Evolutionary conservation across 805 yeast species (phyloP).

Genomic region (Wickerhamomyces bisporus): DNA sequence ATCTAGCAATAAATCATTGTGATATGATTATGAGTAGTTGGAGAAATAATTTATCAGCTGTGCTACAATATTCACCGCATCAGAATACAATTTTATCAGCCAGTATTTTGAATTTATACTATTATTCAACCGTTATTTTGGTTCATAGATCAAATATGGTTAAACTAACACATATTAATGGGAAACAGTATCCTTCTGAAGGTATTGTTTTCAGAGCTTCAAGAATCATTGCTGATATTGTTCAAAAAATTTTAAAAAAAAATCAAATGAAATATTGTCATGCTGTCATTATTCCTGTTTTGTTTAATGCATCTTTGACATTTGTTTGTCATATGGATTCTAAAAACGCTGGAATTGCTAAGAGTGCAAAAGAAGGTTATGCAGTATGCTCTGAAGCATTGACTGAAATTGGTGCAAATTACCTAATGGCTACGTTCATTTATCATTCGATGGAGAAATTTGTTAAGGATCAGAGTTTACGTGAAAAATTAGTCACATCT

Average conservation of each 20-base stretch:
- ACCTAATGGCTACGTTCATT: slow-evolving; percentile 48
- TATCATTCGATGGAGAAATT: slow-evolving; percentile 43
- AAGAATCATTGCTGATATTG: slow-evolving; percentile 62
- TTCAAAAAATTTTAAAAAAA: slow-evolving; percentile 47
- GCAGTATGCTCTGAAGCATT: slow-evolving; percentile 29
- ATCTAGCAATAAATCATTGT: slow-evolving; percentile 43
- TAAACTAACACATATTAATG: slow-evolving; percentile 28
- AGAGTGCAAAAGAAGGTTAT: slow-evolving; percentile 32
- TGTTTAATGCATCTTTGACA: slow-evolving; percentile 63
- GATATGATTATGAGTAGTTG: slow-evolving; percentile 75
- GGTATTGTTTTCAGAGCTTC: slow-evolving; percentile 82
- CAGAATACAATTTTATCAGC: slow-evolving; percentile 44
- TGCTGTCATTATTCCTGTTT: slow-evolving; percentile 51
- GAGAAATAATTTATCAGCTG: slow-evolving; percentile 63
- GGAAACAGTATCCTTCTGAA: slow-evolving; percentile 26
- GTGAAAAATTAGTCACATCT: slow-evolving; percentile 16
- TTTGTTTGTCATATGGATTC: slow-evolving; percentile 63
- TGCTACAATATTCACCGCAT: slow-evolving; percentile 55
- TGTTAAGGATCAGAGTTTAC: slow-evolving; percentile 27
- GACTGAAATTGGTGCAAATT: slow-evolving; percentile 40
- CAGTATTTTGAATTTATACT: slow-evolving; percentile 59
- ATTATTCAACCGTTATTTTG: slow-evolving; percentile 66
- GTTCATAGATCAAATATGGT: slow-evolving; percentile 67
- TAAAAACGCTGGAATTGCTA: slow-evolving; percentile 28
- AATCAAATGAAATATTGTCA: slow-evolving; percentile 49